A percentile compares a stretch with the other conserved stretches of the same genome.
Evolutionary conservation across 371 early-diverging fungal species (phyloP).

Genomic region (Apophysomyces elegans): DNA sequence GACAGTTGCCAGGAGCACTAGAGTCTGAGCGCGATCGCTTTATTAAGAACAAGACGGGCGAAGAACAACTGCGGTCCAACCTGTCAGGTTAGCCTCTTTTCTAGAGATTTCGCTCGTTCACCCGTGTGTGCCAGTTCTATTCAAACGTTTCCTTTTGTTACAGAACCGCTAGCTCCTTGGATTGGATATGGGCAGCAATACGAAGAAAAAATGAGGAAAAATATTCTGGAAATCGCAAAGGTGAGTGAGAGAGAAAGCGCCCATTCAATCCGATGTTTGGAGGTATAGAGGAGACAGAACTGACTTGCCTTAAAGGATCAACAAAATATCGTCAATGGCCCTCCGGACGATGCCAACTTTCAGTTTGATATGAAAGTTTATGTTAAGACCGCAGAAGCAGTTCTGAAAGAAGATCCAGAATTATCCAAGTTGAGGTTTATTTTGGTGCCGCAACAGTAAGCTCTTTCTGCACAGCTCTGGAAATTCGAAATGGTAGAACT

Average conservation of each 20-base stretch:
- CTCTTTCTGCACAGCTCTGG: background rate
- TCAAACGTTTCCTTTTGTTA: background rate
- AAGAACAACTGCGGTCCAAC: conserved; percentile 7
- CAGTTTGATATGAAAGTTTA: conserved; percentile 68
- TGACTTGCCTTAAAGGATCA: conserved; percentile 51
- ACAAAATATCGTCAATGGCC: conserved; percentile 66
- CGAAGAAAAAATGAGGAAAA: conserved; percentile 58
- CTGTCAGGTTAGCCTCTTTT: conserved; percentile 10
- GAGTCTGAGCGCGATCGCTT: conserved; percentile 45
- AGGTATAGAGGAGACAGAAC: background rate
- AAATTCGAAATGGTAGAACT: background rate
- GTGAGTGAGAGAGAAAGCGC: conserved; percentile 22
- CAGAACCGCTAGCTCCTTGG: conserved; percentile 65
- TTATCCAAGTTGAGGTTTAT: conserved; percentile 66
- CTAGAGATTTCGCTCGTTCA: too few species aligned
- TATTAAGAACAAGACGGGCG: conserved; percentile 30
- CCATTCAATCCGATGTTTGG: too few species aligned
- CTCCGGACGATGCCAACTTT: conserved; percentile 69
- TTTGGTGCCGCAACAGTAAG: conserved; percentile 70
- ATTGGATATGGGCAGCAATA: conserved; percentile 53
- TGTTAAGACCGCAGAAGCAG: conserved; percentile 63
- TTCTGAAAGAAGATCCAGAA: conserved; percentile 60
- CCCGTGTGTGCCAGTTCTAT: too few species aligned
- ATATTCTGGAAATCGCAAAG: conserved; percentile 62
- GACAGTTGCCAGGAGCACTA: conserved; percentile 35